phyloP scores from a whole-genome alignment of 2,329 filamentous ascomycete genomes.

The Dothistroma pini region DNA sequence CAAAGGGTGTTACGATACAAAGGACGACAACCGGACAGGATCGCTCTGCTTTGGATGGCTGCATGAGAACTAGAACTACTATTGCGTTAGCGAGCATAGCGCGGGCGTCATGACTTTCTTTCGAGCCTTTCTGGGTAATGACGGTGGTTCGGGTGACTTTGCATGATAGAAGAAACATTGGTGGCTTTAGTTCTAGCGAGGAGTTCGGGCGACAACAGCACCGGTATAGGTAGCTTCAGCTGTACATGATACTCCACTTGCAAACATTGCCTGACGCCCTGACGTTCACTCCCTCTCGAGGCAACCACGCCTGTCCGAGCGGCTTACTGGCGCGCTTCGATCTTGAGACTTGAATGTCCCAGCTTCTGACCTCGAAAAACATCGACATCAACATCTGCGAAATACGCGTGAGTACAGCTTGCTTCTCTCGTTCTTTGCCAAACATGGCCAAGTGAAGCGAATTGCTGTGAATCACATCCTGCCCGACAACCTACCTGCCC shows the following conservation, averaged over 20 bases:
- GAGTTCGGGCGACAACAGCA: slow-evolving; percentile 3
- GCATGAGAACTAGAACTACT: background rate
- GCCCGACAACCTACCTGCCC: background rate
- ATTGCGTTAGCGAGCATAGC: slow-evolving; percentile 1
- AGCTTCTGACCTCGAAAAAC: background rate
- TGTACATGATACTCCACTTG: slow-evolving; percentile 1
- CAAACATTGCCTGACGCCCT: too few relatives aligned
- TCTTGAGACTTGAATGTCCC: background rate
- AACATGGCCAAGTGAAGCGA: background rate
- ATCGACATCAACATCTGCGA: background rate
- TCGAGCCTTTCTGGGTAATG: background rate
- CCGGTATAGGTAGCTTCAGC: background rate
- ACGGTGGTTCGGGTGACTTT: background rate
- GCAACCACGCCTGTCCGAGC: background rate
- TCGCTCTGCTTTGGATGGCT: background rate
- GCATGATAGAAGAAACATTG: background rate
- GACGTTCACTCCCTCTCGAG: background rate
- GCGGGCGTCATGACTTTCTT: background rate
- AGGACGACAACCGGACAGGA: background rate
- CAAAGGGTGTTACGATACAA: background rate
- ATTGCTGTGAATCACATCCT: background rate
- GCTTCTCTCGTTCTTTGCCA: too few relatives aligned
- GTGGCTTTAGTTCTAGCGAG: slow-evolving; percentile 3
- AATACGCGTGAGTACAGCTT: background rate
- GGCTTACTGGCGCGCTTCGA: background rate